A percentile compares a stretch with the other conserved stretches of the same genome.
These are phyloP conservation scores for Aureobasidium namibiae DNA, from an alignment of 2,329 filamentous ascomycete species.

Conservation along the genomic window DNA sequence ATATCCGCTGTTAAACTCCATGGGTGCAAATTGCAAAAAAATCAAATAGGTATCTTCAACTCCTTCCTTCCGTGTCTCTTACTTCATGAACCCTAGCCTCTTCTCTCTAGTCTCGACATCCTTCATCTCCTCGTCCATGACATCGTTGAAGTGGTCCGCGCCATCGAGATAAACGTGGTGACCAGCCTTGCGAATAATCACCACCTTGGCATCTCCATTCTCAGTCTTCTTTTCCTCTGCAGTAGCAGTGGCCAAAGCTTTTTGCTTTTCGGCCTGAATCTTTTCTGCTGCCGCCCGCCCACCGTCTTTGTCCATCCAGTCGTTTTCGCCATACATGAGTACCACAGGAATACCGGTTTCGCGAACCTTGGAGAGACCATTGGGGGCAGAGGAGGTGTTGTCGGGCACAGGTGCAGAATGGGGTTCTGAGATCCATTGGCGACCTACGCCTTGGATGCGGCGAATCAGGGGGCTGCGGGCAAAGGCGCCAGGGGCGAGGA, in stretches of 20 bases:
- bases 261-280: constrained; percentile 58
- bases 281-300: constrained; percentile 74
- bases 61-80: not conserved
- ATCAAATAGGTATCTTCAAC: not conserved
- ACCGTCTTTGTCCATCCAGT: constrained; percentile 96
- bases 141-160: constrained; percentile 59
- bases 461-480: constrained; percentile 81
- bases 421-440: constrained; percentile 46
- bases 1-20: no score
- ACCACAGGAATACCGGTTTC: constrained; percentile 73
- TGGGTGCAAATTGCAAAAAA: not conserved
- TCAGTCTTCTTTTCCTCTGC: constrained; percentile 62
- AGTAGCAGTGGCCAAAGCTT: constrained; percentile 53
- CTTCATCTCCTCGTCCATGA: constrained; percentile 59
- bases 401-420: constrained; percentile 24
- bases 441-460: constrained; percentile 75
- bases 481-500: constrained; percentile 88
- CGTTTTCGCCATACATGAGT: constrained; percentile 93
- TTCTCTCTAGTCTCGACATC: constrained; percentile 44
- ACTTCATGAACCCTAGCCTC: constrained; percentile 17
- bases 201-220: constrained; percentile 72
- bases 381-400: constrained; percentile 17
- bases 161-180: constrained; percentile 68
- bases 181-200: constrained; percentile 64
- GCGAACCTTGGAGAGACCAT: constrained; percentile 23